A percentile compares a stretch with the other conserved stretches of the same genome.
Evolutionary conservation across 805 yeast species (phyloP).

Genomic region (Wickerhamomyces silvicola): DNA sequence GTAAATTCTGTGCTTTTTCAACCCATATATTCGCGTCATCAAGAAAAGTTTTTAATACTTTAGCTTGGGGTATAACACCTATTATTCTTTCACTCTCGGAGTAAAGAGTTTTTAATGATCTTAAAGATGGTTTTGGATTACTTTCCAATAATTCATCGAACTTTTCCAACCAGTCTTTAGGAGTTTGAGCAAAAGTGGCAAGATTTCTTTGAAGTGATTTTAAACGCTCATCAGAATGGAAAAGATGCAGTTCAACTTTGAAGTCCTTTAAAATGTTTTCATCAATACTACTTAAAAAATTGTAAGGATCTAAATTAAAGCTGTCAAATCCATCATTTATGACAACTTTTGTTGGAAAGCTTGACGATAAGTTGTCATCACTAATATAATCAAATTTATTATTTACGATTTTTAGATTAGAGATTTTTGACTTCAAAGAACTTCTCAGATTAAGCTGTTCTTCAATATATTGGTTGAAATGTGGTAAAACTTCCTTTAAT

Average conservation of each 20-base stretch:
- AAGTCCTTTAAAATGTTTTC: conserved; percentile 9
- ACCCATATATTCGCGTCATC: conserved; percentile 43
- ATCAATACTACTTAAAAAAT: conserved; percentile 21
- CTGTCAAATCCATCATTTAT: conserved; percentile 27
- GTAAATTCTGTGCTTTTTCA: conserved; percentile 46
- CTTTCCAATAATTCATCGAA: conserved; percentile 35
- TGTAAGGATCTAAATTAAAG: conserved; percentile 26
- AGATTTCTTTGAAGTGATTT: conserved; percentile 30
- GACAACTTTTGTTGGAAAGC: conserved; percentile 51
- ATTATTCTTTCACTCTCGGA: conserved; percentile 50
- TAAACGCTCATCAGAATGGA: conserved; percentile 48
- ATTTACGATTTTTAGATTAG: conserved; percentile 27
- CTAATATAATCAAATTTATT: conserved; percentile 39
- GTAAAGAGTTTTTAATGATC: conserved; percentile 36
- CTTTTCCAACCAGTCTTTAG: conserved; percentile 44
- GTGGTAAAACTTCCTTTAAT: conserved; percentile 26
- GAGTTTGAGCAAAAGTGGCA: conserved; percentile 36
- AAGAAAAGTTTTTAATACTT: conserved; percentile 34
- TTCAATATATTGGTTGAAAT: conserved; percentile 29
- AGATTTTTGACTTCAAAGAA: conserved; percentile 26
- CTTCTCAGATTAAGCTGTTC: conserved; percentile 40
- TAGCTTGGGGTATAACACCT: conserved; percentile 32
- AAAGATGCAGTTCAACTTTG: conserved; percentile 38
- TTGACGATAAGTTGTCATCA: conserved; percentile 44
- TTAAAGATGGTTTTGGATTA: conserved; percentile 41